Base-by-base conservation (phyloP, 2,329 filamentous ascomycete species). In the Trichoderma citrinoviride region DNA sequence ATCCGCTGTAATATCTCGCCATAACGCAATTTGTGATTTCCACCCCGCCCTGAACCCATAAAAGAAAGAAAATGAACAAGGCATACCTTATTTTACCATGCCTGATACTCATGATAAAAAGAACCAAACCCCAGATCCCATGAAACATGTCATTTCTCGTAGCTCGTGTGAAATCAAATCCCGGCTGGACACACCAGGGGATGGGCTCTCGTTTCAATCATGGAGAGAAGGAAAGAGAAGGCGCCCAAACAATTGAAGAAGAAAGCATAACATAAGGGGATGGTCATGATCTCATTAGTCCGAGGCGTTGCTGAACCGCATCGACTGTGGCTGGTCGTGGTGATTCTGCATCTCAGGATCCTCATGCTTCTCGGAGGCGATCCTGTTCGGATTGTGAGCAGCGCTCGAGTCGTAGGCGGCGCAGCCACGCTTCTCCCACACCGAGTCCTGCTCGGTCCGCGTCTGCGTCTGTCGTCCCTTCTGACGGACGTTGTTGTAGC, bases 401-500 rank as follows among this genome's bases (percentile, higher is more conserved):
- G 76, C 77, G 69, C 74, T 73, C 52, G 76, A 77, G 61, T 78
- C 75, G 68, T 76, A 77, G 5, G 73, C 69, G 56, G 71, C 75
- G 61, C 72, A 73, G 41, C 68, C 74, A 58, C 67, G 68, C 68
- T 77, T 77, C 68, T 76, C 74, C 72, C 73, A 73, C 23, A 69
- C 67, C 50, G 65, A 69, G 15, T 69, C 64, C 33, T 70, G 68
- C 61, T 63, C 65, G 53, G 61, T 63, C 56, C 70, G 68, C 65
- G 62, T 65, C 64, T 70, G 70, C 65, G 71, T 67, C 69, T 70
- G 73, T 68, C 76, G 74, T 73, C 70, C 76, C 72, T 79, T 78
- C 68, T 77, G 77, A 68, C 77, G 77, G 68, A 79, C 76, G 68
- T 81, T 79, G 72, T 80, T 79, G 72, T 80, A 83, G 63, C 79